phyloP scores from a whole-genome alignment of 2,329 filamentous ascomycete genomes.

The Neospermospora avenae region DNA sequence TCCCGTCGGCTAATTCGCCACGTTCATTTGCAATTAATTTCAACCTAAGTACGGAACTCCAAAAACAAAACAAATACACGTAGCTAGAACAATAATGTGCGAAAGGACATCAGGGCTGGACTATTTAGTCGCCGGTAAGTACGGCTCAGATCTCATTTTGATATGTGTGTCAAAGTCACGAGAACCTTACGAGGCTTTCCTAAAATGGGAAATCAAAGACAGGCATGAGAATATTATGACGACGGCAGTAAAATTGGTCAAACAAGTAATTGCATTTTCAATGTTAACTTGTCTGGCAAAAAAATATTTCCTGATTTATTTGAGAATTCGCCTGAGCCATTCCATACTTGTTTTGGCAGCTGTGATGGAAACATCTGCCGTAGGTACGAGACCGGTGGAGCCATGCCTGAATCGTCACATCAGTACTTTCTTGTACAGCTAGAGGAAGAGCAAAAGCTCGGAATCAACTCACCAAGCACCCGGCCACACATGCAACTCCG shows the following conservation, averaged over 20 bases:
- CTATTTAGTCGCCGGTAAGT: too few species aligned
- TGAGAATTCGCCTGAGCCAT: neutral
- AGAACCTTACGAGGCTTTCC: too few species aligned
- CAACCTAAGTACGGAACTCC: neutral
- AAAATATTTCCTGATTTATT: neutral
- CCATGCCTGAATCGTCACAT: neutral
- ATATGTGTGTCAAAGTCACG: too few species aligned
- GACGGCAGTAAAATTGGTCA: too few species aligned
- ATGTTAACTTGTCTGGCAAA: neutral
- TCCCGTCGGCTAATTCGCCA: neutral
- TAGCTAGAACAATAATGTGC: too few species aligned
- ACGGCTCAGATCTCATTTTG: too few species aligned
- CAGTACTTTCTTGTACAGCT: neutral
- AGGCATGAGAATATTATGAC: too few species aligned
- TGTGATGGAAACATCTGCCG: neutral
- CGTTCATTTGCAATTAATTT: too few species aligned
- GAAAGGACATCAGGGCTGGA: too few species aligned
- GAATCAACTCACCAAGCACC: neutral
- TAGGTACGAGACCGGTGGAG: neutral
- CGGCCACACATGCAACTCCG: slow-evolving; percentile 37
- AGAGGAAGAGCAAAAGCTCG: neutral
- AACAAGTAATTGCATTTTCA: neutral
- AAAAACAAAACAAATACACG: neutral
- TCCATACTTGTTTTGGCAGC: neutral
- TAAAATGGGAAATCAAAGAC: too few species aligned